Conservation (phyloP, 495 filamentous ascomycete species). For the Hamigera avellanea region DNA sequence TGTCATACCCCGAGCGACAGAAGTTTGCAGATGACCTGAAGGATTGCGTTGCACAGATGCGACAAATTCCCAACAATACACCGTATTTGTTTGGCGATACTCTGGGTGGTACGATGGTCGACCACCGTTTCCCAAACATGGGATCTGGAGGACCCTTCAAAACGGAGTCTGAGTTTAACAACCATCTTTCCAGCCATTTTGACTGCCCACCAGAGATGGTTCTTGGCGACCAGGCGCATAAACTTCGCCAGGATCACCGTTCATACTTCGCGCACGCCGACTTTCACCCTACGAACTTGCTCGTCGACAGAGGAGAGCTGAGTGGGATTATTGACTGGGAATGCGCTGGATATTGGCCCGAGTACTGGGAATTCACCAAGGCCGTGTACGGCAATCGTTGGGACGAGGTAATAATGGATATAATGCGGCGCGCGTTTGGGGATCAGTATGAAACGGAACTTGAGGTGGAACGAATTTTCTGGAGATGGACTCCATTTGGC, state of each 20-base stretch:
- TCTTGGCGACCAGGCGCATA: too few species aligned
- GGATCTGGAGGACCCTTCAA: constrained; percentile 9
- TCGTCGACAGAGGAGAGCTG: constrained; percentile 12
- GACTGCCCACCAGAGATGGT: constrained; percentile 1
- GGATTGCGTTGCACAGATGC: constrained; percentile 6
- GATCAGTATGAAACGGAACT: constrained; percentile 8
- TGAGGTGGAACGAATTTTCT: constrained; percentile 2
- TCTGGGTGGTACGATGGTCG: constrained; percentile 8
- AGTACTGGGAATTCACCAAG: constrained; percentile 25
- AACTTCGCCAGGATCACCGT: not conserved
- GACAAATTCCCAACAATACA: constrained; percentile 11
- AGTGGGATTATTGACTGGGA: constrained; percentile 23
- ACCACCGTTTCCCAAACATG: constrained; percentile 10
- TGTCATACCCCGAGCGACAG: constrained; percentile 12
- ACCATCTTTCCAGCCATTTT: constrained; percentile 5
- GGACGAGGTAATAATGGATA: constrained; percentile 1
- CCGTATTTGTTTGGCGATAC: constrained; percentile 8
- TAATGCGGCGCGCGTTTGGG: constrained; percentile 6
- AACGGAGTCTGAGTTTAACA: constrained; percentile 12
- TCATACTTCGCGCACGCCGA: constrained; percentile 19
- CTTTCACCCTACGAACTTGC: constrained; percentile 14
- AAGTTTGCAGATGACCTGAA: constrained; percentile 8
- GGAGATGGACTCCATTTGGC: not conserved
- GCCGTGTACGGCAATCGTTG: constrained; percentile 8
- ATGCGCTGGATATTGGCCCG: constrained; percentile 18